A percentile compares a stretch with the other conserved stretches of the same genome.
phyloP scores from a whole-genome alignment of 140 eudicot species.

The Bidens hawaiensis region DNA sequence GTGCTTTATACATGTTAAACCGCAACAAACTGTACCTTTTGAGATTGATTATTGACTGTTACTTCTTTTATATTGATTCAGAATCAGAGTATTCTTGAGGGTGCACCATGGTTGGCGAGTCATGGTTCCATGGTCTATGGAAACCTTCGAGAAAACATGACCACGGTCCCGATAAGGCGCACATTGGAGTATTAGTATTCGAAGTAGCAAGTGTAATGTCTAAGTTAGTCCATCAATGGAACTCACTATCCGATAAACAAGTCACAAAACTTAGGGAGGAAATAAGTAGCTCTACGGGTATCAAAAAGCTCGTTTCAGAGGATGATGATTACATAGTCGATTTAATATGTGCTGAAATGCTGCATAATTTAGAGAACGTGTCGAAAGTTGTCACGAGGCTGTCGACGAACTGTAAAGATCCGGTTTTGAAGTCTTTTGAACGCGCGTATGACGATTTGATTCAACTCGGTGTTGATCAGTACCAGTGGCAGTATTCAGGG shows the following conservation, averaged over 20 bases:
- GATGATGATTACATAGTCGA: constrained; percentile 51
- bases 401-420: constrained; percentile 57
- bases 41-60: constrained; percentile 9
- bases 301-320: constrained; percentile 63
- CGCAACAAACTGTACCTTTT: neutral
- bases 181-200: constrained; percentile 62
- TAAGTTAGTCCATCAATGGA: constrained; percentile 73
- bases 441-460: constrained; percentile 46
- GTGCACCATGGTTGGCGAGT: constrained; percentile 54
- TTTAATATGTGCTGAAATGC: constrained; percentile 62
- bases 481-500: constrained; percentile 62
- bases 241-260: constrained; percentile 60
- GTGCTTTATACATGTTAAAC: constrained; percentile 11
- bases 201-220: constrained; percentile 83
- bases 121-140: constrained; percentile 81
- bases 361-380: constrained; percentile 42
- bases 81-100: constrained; percentile 13
- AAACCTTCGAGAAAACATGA: constrained; percentile 47
- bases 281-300: constrained; percentile 51
- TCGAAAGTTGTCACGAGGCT: constrained; percentile 56
- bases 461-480: constrained; percentile 46
- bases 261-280: constrained; percentile 60
- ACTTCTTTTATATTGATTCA: constrained; percentile 17
- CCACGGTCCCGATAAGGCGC: constrained; percentile 31
- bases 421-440: constrained; percentile 50